Percentiles rank a stretch among this genome's conserved stretches.
These are phyloP conservation scores for Candida stauntonica DNA, from an alignment of 805 yeast genomes.

Conservation along the genomic window DNA sequence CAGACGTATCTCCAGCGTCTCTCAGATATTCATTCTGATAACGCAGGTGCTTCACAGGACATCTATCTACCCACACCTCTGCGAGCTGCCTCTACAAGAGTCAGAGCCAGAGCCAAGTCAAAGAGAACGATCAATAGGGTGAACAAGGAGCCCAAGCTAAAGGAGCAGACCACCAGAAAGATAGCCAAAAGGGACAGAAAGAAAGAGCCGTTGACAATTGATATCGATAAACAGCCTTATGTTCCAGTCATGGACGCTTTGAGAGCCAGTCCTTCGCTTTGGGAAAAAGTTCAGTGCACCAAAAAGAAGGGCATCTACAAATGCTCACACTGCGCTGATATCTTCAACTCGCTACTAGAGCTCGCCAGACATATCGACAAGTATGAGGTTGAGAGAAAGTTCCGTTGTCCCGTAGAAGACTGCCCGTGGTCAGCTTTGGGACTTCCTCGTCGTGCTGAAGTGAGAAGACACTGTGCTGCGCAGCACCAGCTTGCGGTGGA, in stretches of 20 bases:
- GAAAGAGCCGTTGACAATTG: background rate
- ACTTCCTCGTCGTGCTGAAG: conserved; percentile 43
- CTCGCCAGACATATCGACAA: conserved; percentile 43
- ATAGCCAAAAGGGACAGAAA: too few species aligned
- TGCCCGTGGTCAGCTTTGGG: conserved; percentile 50
- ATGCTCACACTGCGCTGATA: conserved; percentile 43
- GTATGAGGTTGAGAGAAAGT: conserved; percentile 33
- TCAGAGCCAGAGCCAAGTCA: too few species aligned
- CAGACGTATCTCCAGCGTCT: too few species aligned
- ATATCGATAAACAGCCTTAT: background rate
- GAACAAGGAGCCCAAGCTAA: too few species aligned
- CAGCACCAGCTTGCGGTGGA: conserved; percentile 32
- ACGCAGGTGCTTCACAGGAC: too few species aligned
- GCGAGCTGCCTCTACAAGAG: too few species aligned
- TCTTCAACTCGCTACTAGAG: conserved; percentile 34
- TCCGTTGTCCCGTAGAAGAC: conserved; percentile 40
- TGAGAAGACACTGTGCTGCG: conserved; percentile 45
- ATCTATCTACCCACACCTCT: too few species aligned
- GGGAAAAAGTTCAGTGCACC: conserved; percentile 29
- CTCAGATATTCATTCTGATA: too few species aligned
- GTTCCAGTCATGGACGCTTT: conserved; percentile 24
- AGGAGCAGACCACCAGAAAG: too few species aligned
- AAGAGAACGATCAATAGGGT: too few species aligned
- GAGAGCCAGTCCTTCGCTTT: conserved; percentile 23
- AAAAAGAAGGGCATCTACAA: conserved; percentile 41